Evolutionary conservation across 2,329 filamentous ascomycete species (phyloP).

Genomic region (Mycosphaerella sp.): DNA sequence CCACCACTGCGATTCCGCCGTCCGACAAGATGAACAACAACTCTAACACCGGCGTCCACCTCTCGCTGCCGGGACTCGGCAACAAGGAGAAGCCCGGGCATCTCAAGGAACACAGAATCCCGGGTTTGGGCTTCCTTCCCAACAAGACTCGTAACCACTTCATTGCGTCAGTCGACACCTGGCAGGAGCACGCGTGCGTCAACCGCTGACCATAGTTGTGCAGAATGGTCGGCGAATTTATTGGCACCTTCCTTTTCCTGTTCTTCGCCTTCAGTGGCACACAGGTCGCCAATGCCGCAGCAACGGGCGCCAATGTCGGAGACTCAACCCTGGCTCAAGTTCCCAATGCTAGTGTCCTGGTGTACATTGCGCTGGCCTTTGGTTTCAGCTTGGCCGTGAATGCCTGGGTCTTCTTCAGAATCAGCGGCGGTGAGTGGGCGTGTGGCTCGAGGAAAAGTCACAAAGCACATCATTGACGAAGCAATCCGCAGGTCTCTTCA

Average conservation of each 20-base stretch:
- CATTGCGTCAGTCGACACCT: constrained; percentile 29
- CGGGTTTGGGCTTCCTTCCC: constrained; percentile 39
- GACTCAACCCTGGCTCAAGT: constrained; percentile 17
- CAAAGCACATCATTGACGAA: constrained; percentile 1
- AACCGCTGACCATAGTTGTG: too few species aligned
- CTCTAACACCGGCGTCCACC: constrained; percentile 27
- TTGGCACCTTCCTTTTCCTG: constrained; percentile 41
- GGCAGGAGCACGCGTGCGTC: too few species aligned
- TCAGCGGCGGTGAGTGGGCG: constrained; percentile 33
- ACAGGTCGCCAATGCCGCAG: constrained; percentile 37
- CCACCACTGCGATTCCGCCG: constrained; percentile 5
- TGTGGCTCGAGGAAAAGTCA: neutral
- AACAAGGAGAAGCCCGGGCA: constrained; percentile 10
- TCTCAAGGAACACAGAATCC: constrained; percentile 33
- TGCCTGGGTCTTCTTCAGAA: constrained; percentile 42
- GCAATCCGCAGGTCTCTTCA: constrained; percentile 29
- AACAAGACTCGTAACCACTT: constrained; percentile 40
- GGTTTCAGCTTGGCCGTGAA: constrained; percentile 42
- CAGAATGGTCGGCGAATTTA: constrained; percentile 40
- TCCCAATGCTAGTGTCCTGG: constrained; percentile 33
- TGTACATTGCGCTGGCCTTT: constrained; percentile 39
- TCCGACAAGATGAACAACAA: constrained; percentile 37
- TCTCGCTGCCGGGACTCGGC: constrained; percentile 24
- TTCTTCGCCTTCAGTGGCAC: constrained; percentile 39
- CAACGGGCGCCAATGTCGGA: constrained; percentile 12